phyloP scores from a whole-genome alignment of 495 filamentous ascomycete species.

The Penicillium desertorum region DNA sequence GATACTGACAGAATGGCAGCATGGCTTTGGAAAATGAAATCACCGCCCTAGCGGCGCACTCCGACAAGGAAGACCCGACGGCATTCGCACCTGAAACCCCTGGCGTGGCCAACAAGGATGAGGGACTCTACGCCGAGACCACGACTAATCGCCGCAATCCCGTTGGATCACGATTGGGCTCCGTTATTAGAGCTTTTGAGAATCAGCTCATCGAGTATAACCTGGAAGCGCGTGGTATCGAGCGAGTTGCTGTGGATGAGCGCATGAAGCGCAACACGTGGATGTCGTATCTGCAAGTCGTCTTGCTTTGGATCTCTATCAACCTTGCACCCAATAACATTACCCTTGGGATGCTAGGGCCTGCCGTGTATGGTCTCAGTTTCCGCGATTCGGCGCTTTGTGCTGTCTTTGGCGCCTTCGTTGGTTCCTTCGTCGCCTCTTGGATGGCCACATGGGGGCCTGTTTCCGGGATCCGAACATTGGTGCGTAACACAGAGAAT shows the following conservation, averaged over 20 bases:
- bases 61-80: slow-evolving; percentile 25
- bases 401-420: slow-evolving; percentile 60
- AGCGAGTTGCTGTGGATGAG: slow-evolving; percentile 64
- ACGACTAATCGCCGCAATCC: slow-evolving; percentile 19
- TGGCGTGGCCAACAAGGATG: slow-evolving; percentile 22
- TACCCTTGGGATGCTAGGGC: slow-evolving; percentile 70
- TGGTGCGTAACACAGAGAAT: slow-evolving; percentile 42
- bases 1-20: slow-evolving; percentile 33
- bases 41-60: slow-evolving; percentile 31
- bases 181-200: slow-evolving; percentile 39
- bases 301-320: slow-evolving; percentile 70
- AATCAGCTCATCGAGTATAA: slow-evolving; percentile 51
- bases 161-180: slow-evolving; percentile 32
- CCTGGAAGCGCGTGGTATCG: slow-evolving; percentile 73
- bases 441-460: slow-evolving; percentile 77
- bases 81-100: slow-evolving; percentile 11
- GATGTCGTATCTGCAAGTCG: slow-evolving; percentile 60
- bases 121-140: slow-evolving; percentile 17
- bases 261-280: slow-evolving; percentile 54
- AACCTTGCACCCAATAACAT: slow-evolving; percentile 78
- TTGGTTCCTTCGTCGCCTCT: slow-evolving; percentile 59
- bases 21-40: slow-evolving; percentile 39
- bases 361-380: slow-evolving; percentile 64
- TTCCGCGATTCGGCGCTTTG: slow-evolving; percentile 66
- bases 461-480: slow-evolving; percentile 65